phyloP scores from a whole-genome alignment of 2,329 filamentous ascomycete genomes.

The Sphaceloma murrayae region DNA sequence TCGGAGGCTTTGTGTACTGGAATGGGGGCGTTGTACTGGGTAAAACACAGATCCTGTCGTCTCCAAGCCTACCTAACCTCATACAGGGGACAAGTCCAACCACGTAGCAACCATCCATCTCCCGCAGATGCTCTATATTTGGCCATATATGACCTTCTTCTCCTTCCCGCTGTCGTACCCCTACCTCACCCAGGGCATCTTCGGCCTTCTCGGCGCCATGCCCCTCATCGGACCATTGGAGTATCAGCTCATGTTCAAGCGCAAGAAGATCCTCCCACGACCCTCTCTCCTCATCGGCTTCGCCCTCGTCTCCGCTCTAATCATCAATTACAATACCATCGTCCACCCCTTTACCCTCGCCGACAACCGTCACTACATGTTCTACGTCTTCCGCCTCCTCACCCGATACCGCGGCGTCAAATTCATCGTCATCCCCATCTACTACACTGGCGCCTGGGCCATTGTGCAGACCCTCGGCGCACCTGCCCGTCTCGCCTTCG shows the following conservation, averaged over 20 bases:
- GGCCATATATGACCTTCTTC: slow-evolving; percentile 84
- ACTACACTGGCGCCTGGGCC: slow-evolving; percentile 60
- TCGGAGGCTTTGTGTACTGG: slow-evolving; percentile 68
- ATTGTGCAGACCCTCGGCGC: slow-evolving; percentile 55
- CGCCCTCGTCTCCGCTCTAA: slow-evolving; percentile 35
- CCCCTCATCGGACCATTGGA: slow-evolving; percentile 24
- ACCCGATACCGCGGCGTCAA: slow-evolving; percentile 48
- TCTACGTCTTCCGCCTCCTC: slow-evolving; percentile 86
- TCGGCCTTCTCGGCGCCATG: slow-evolving; percentile 23
- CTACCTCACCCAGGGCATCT: slow-evolving; percentile 34
- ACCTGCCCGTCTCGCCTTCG: slow-evolving; percentile 16
- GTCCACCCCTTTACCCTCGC: slow-evolving; percentile 93
- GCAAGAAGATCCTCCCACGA: slow-evolving; percentile 30
- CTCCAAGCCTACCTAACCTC: slow-evolving; percentile 22
- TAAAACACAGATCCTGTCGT: slow-evolving; percentile 31
- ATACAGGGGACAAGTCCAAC: slow-evolving; percentile 78
- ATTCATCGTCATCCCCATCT: slow-evolving; percentile 59
- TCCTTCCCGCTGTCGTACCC: slow-evolving; percentile 67
- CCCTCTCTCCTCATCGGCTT: slow-evolving; percentile 30
- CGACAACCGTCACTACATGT: slow-evolving; percentile 94
- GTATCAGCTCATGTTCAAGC: slow-evolving; percentile 28
- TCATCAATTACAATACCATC: slow-evolving; percentile 76
- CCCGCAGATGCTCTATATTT: slow-evolving; percentile 90
- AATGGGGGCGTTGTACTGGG: slow-evolving; percentile 89
- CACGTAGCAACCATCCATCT: slow-evolving; percentile 83